A percentile compares a stretch with the other conserved stretches of the same genome.
These are phyloP conservation scores for Mucor racemosus DNA, from an alignment of 371 early-diverging fungal species.

Conservation along the genomic window DNA sequence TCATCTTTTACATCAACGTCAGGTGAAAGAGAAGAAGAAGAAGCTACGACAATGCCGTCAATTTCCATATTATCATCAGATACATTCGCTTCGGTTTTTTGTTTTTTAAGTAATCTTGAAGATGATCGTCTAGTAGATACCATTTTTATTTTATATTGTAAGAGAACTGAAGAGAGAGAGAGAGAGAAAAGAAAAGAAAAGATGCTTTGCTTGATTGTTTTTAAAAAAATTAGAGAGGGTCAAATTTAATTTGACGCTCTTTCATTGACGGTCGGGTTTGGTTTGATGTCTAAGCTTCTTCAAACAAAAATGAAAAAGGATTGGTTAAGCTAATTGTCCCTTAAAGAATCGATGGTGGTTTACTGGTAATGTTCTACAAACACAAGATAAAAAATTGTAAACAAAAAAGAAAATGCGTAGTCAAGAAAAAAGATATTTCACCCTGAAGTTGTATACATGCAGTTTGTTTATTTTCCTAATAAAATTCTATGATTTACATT, in stretches of 20 bases:
- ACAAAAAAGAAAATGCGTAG: background rate
- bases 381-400: background rate
- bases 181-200: conserved; percentile 2
- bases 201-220: background rate
- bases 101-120: background rate
- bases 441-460: too few relatives aligned
- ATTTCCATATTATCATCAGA: background rate
- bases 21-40: background rate
- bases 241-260: conserved; percentile 14
- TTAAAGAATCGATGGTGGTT: background rate
- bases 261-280: background rate
- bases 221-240: background rate
- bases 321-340: background rate
- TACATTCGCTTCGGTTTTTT: background rate
- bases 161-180: conserved; percentile 7
- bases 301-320: background rate
- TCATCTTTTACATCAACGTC: background rate
- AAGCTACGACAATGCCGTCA: background rate
- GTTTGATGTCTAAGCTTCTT: background rate
- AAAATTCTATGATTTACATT: too few relatives aligned
- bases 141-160: conserved; percentile 7
- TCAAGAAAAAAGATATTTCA: background rate
- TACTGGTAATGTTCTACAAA: background rate
- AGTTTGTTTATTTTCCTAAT: too few relatives aligned
- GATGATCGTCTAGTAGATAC: conserved; percentile 17